A percentile compares a stretch with the other conserved stretches of the same genome.
Evolutionary conservation across 2,329 filamentous ascomycete genomes (phyloP).

Genomic region (Penicillium nordicum): DNA sequence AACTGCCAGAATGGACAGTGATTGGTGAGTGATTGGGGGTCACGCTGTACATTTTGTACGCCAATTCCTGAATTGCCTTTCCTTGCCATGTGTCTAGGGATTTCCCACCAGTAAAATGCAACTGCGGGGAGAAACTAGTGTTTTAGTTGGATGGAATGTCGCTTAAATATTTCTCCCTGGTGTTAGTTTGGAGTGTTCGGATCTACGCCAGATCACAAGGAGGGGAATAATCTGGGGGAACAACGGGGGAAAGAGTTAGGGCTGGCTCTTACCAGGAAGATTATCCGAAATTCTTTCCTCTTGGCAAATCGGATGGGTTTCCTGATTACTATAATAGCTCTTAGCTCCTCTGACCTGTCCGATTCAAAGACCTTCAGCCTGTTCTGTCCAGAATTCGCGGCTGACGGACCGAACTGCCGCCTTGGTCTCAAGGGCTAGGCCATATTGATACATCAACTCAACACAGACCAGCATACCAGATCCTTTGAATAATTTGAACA

Average conservation of each 20-base stretch:
- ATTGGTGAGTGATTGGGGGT: conserved; percentile 9
- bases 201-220: not conserved
- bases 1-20: not conserved
- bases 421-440: not conserved
- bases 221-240: not conserved
- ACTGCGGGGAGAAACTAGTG: conserved; percentile 2
- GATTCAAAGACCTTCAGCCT: not conserved
- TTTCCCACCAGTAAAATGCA: conserved; percentile 17
- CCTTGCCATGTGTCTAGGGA: not conserved
- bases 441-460: not conserved
- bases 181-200: not conserved
- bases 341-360: not conserved
- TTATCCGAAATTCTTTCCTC: not conserved
- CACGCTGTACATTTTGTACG: conserved; percentile 2
- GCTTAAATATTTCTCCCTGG: not conserved
- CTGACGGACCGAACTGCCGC: conserved; percentile 3
- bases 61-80: not conserved
- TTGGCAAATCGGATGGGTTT: not conserved
- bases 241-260: not conserved
- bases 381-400: not conserved
- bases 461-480: not conserved
- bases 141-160: not conserved
- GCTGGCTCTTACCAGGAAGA: not conserved
- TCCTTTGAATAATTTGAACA: not conserved
- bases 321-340: too few species aligned